Base-by-base conservation (phyloP, 2,329 filamentous ascomycete genomes). In the Monosporascus cannonballus region DNA sequence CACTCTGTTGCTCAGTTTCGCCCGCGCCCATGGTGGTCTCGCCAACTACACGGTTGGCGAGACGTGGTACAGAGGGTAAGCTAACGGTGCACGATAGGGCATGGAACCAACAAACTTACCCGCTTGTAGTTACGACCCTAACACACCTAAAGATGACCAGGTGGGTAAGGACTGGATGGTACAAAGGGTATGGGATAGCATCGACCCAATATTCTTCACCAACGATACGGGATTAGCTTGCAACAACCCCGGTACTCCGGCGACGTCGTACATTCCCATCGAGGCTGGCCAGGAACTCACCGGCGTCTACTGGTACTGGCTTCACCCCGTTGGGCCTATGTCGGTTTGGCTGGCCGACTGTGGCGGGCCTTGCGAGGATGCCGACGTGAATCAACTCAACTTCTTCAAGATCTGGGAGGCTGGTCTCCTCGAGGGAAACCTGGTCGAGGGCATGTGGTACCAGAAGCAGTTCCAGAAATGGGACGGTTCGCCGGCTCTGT, bases 381-480 rank as follows among this genome's bases (percentile, higher is more conserved):
- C 60, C 5, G 58, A 72, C 52, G 62, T 69, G 41, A 68, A 64
- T 48, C 41, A 59, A 47, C 59, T 66, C 2, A 58, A 64, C 30
- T 72, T 69, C 58, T 73, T 73, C 62, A 73, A 73, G 62, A 66
- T 73, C 51, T 71, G 68, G 69, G 69, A 73, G 54, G 68, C 62
- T 1, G 70, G 70, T 0, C 48, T 72, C 18, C 45, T 72, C 4
- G 61, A 62, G 2, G 67, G 64, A 6, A 68, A 65, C 34, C 56
- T 72, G 25, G 58, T 64, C 14, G 63, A 67, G 48, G 70, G 70
- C 27, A 58, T 64, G 34, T 73, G 71, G 71, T 72, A 68, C 49
- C 71, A 72, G 54, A 70, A 69, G 51, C 46, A 59, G 38, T 73
- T 72, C 52, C 70, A 73, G 53, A 63, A 64, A 30, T 72, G 70